Conservation (phyloP, 495 filamentous ascomycete genomes). For the Penicillium soppii region DNA sequence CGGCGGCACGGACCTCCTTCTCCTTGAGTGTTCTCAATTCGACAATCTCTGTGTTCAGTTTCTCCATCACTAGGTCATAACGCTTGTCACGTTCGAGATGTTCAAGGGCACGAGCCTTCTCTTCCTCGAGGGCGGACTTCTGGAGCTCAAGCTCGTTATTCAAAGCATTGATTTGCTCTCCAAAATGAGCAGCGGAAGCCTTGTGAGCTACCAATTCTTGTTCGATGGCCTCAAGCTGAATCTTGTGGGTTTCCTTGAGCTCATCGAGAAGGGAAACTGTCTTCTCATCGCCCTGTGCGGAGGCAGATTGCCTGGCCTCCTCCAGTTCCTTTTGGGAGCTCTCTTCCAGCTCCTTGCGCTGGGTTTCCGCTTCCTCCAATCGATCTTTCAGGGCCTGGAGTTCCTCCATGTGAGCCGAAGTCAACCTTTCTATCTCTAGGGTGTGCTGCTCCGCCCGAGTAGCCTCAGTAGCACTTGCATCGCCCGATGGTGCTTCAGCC, state of each 20-base stretch:
- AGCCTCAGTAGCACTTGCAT: slow-evolving; percentile 27
- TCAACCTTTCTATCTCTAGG: slow-evolving; percentile 38
- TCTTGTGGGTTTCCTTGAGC: slow-evolving; percentile 37
- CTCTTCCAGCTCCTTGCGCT: slow-evolving; percentile 41
- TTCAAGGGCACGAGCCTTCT: slow-evolving; percentile 41
- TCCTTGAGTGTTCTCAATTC: slow-evolving; percentile 40
- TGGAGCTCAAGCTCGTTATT: slow-evolving; percentile 40
- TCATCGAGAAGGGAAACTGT: slow-evolving; percentile 37
- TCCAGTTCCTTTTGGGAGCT: slow-evolving; percentile 42
- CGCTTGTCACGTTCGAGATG: slow-evolving; percentile 39
- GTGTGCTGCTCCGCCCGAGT: slow-evolving; percentile 38
- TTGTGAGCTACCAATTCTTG: slow-evolving; percentile 40
- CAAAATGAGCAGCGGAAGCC: slow-evolving; percentile 32
- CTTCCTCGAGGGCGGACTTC: slow-evolving; percentile 34
- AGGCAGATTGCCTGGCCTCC: slow-evolving; percentile 37
- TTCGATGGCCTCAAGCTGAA: slow-evolving; percentile 37
- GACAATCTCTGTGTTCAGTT: slow-evolving; percentile 43
- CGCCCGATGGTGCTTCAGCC: slow-evolving; percentile 24
- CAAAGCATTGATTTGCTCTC: slow-evolving; percentile 39
- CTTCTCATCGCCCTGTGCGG: slow-evolving; percentile 36
- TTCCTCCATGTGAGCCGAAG: slow-evolving; percentile 35
- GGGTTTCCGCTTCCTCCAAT: slow-evolving; percentile 40
- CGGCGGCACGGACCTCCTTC: slow-evolving; percentile 41
- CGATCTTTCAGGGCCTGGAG: slow-evolving; percentile 36
- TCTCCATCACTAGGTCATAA: slow-evolving; percentile 42